Evolutionary conservation across 306 rosid genomes (phyloP), one percentile per base, ranked within the genome.

Genomic region (Aeschynomene evenia): DNA sequence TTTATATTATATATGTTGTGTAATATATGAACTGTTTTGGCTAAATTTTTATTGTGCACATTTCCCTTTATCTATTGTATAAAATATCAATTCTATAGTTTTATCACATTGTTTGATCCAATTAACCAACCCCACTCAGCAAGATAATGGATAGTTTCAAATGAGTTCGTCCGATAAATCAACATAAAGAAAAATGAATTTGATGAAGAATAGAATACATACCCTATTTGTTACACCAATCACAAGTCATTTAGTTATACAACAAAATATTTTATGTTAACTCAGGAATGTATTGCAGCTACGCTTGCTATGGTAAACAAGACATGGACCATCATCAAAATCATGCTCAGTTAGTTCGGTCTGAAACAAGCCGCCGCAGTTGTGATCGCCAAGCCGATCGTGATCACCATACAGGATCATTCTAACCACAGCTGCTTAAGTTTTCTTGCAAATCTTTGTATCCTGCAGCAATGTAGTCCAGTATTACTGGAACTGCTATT

Each of bases 331-430:
- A 16, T n/a, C 16, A 51, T n/a, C n/a, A 68, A 18, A 49, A 75
- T 28, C 69, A 50, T 7, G 39, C 51, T 31, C 20, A 66, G 22
- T 66, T 61, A 66, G 22, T 66, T 61, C 21, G 31, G n/a, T 26
- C 26, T 51, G 53, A 48, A 52, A 5, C 14, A 36, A 15, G 23
- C n/a, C 2, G 23, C n/a, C 2, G 18, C 21, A 5, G 39, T 45
- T 66, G 54, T 24, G 16, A 24, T 51, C 55, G 29, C 22, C 15
- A 14, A 19, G 13, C 3, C 57, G 23, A 48, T 66, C 11, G 68
- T 50, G 23, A 48, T 66, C 11, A 61, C 68, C 9, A 50, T 2
- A 61, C 43, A 51, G 40, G 56, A 45, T 73, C 28, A 43, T 42
- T 23, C 45, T 64, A 62, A 62, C 22, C 71, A 63, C 66, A 28